These are phyloP conservation scores for Globisporangium viniferum DNA, from an alignment of 352 stramenopile species.

Conservation along the genomic window DNA sequence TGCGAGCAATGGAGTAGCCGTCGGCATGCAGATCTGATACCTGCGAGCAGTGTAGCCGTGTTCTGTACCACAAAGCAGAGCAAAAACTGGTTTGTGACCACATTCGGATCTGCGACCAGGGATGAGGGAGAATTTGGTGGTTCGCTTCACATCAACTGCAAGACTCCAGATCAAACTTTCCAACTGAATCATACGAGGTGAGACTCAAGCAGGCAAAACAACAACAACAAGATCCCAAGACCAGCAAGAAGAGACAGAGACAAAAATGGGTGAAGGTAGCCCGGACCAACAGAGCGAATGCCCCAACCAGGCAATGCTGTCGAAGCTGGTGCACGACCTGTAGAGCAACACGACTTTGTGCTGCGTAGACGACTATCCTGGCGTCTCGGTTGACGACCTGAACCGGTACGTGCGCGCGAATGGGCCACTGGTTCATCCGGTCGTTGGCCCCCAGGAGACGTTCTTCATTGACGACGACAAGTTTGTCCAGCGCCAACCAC, in stretches of 20 bases:
- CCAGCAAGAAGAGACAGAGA: too few relatives aligned
- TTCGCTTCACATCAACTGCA: too few relatives aligned
- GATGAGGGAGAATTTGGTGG: neutral
- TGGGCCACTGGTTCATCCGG: constrained; percentile 17
- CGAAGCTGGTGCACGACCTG: constrained; percentile 14
- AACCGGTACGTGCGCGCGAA: constrained; percentile 20
- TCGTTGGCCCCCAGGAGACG: constrained; percentile 19
- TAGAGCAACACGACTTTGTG: constrained; percentile 24
- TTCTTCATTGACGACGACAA: constrained; percentile 30
- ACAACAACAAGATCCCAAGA: too few relatives aligned
- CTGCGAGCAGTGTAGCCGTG: neutral
- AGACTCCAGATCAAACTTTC: too few relatives aligned
- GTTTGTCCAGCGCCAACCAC: constrained; percentile 18
- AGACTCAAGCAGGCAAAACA: too few relatives aligned
- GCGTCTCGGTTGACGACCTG: constrained; percentile 9
- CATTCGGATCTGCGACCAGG: neutral
- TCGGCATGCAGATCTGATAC: neutral
- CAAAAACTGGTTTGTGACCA: neutral
- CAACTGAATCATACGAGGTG: too few relatives aligned
- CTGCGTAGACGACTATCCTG: constrained; percentile 24
- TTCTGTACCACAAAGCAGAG: neutral
- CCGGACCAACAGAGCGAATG: too few relatives aligned
- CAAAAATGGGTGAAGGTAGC: too few relatives aligned
- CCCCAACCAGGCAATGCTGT: too few relatives aligned
- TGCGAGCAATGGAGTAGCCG: too few relatives aligned